Evolutionary conservation across 768 basidiomycete species (phyloP).

Genomic region (Gloeostereum incarnatum): DNA sequence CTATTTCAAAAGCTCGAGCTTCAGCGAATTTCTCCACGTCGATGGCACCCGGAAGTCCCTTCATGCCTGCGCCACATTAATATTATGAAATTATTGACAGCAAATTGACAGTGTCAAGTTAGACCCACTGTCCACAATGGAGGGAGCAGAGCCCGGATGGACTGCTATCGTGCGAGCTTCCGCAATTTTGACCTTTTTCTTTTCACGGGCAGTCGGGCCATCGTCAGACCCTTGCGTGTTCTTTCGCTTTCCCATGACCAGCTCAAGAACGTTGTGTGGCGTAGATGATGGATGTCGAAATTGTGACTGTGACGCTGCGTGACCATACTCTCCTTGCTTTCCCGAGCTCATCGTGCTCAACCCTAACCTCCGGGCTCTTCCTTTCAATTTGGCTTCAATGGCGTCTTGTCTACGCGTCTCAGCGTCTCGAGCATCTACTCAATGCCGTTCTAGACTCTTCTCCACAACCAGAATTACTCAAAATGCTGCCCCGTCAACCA

Average conservation of each 20-base stretch:
- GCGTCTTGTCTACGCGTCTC: too few species aligned
- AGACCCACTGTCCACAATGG: slow-evolving; percentile 31
- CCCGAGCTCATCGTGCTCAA: too few species aligned
- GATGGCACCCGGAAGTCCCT: slow-evolving; percentile 59
- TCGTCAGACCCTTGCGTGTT: slow-evolving; percentile 9
- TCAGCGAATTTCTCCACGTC: slow-evolving; percentile 88
- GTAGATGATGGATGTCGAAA: too few species aligned
- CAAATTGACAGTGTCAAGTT: not conserved
- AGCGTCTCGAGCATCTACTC: too few species aligned
- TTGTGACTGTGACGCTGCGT: too few species aligned
- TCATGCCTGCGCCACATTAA: slow-evolving; percentile 30
- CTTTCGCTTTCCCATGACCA: not conserved
- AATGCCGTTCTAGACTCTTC: slow-evolving; percentile 31
- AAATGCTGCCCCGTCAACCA: slow-evolving; percentile 27
- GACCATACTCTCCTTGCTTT: too few species aligned
- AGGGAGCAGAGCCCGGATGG: slow-evolving; percentile 30
- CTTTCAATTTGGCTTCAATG: too few species aligned
- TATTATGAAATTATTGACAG: not conserved
- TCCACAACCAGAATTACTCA: slow-evolving; percentile 32
- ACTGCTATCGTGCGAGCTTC: slow-evolving; percentile 61
- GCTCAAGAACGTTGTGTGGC: not conserved
- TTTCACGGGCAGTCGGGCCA: slow-evolving; percentile 36
- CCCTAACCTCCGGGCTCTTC: too few species aligned
- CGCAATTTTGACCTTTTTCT: slow-evolving; percentile 61
- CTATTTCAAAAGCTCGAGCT: slow-evolving; percentile 82